Evolutionary conservation across 257 asterid genomes (phyloP), one percentile per base, ranked within the genome.

Genomic region (Mentha longifolia): DNA sequence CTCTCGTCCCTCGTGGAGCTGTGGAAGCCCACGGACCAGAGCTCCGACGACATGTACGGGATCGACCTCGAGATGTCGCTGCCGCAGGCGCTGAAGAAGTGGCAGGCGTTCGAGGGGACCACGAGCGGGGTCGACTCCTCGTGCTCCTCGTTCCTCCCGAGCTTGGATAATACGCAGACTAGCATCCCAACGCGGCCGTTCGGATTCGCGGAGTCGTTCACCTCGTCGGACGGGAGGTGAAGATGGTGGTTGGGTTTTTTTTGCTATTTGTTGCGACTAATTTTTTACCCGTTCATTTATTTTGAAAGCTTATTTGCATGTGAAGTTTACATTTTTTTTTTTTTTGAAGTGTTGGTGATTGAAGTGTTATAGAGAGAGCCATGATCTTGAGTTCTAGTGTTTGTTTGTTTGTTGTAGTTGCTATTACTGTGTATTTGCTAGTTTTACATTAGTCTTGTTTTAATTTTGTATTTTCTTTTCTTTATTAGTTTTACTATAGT

Each of bases 11-110:
- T 91, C 4, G 96, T 89, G 5, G 98, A 91, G 86, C 89, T 80
- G 22, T 93, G 98, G 97, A 93, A 91, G 74, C 98, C 96, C 1
- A 77, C 91, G 1, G 81, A 85, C 8, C 88, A 81, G 65, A 82
- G 67, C 39, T 59, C 89, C 0, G 92, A 90, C 2, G 97, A 90
- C 70, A 80, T 86, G 5, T 91, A 83, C 49, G 95, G 97, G 17
- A 93, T 93, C 15, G 97, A 93, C 78, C 86, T 91, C 0, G 98
- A 93, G 8, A 90, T 93, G 95, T 90, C 97, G 8, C 76, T 93
- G 77, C 98, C 98, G 6, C 98, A 90, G 76, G 96, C 96, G 0
- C 87, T 93, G 0, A 88, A 93, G 77, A 93, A 90, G 78, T 90
- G 98, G 98, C 97, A 93, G 51, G 89, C 90, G 0, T 87, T 83